These are phyloP conservation scores for Rosellinia necatrix DNA, from an alignment of 2,329 filamentous ascomycete species.

Conservation along the genomic window DNA sequence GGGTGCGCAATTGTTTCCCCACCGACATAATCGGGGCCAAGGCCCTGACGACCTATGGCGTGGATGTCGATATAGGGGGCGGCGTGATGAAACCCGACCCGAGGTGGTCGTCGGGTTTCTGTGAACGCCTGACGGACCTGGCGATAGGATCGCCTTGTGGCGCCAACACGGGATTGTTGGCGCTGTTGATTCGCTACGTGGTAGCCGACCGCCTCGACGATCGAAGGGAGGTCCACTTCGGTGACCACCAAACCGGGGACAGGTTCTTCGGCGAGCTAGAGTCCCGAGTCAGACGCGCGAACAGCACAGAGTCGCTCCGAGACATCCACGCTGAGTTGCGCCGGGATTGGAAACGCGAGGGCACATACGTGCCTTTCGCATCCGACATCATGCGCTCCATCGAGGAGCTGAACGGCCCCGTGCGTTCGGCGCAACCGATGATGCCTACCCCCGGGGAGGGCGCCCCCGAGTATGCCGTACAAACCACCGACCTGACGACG, in stretches of 20 bases:
- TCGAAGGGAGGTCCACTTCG: not conserved
- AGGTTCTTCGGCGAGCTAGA: not conserved
- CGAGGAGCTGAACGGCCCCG: not conserved
- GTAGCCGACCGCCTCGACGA: conserved; percentile 16
- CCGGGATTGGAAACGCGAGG: not conserved
- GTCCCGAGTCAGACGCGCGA: not conserved
- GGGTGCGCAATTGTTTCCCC: conserved; percentile 15
- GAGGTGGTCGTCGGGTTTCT: conserved; percentile 18
- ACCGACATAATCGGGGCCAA: conserved; percentile 14
- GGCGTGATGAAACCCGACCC: conserved; percentile 14
- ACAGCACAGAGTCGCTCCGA: not conserved
- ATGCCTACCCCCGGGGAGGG: too few relatives aligned
- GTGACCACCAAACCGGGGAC: not conserved
- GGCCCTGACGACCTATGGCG: conserved; percentile 6
- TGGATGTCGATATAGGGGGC: not conserved
- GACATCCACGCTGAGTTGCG: not conserved
- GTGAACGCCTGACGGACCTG: conserved; percentile 3
- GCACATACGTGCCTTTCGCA: not conserved
- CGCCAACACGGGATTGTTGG: too few relatives aligned
- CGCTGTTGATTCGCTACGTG: too few relatives aligned
- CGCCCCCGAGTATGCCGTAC: too few relatives aligned
- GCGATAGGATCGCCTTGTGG: too few relatives aligned
- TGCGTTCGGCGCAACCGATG: not conserved
- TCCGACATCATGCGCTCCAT: not conserved
- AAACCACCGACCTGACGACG: too few relatives aligned